phyloP scores from a whole-genome alignment of 1,284 basidiomycete species.

The Melanopsichium pennsylvanicum region DNA sequence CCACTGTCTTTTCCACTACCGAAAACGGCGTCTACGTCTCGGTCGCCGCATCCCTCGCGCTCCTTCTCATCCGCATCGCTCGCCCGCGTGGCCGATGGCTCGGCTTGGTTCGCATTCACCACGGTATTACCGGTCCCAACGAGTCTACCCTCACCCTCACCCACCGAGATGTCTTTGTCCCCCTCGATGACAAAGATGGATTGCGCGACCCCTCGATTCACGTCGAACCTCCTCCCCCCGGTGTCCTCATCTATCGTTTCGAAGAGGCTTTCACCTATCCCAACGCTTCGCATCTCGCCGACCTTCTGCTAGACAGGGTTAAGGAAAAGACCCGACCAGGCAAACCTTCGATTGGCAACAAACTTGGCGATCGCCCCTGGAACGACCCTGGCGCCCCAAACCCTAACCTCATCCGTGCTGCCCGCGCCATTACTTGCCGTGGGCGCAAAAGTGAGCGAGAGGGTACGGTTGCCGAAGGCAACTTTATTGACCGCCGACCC shows the following conservation, averaged over 20 bases:
- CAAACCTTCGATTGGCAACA: constrained; percentile 3
- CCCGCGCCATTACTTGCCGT: constrained; percentile 43
- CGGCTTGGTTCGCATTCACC: constrained; percentile 72
- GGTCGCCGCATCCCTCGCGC: constrained; percentile 78
- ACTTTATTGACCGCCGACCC: constrained; percentile 71
- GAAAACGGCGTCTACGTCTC: constrained; percentile 95
- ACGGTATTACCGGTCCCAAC: constrained; percentile 55
- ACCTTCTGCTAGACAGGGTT: constrained; percentile 80
- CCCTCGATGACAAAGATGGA: constrained; percentile 71
- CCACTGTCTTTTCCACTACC: constrained; percentile 74
- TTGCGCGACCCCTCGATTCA: constrained; percentile 77
- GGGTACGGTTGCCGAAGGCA: constrained; percentile 44
- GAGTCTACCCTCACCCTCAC: constrained; percentile 37
- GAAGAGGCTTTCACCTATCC: constrained; percentile 95
- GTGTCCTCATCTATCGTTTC: constrained; percentile 89
- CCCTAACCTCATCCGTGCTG: constrained; percentile 39
- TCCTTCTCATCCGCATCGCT: constrained; percentile 91
- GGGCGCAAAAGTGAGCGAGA: constrained; percentile 18
- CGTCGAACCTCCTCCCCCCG: constrained; percentile 81
- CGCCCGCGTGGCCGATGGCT: constrained; percentile 90
- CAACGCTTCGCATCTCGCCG: constrained; percentile 83
- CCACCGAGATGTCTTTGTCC: constrained; percentile 78
- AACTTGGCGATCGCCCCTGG: constrained; percentile 80
- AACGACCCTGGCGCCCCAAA: constrained; percentile 77
- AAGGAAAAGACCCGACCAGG: constrained; percentile 80